These are phyloP conservation scores for Tritrichomonas foetus DNA, from an alignment of 208 protist species.

Conservation along the genomic window DNA sequence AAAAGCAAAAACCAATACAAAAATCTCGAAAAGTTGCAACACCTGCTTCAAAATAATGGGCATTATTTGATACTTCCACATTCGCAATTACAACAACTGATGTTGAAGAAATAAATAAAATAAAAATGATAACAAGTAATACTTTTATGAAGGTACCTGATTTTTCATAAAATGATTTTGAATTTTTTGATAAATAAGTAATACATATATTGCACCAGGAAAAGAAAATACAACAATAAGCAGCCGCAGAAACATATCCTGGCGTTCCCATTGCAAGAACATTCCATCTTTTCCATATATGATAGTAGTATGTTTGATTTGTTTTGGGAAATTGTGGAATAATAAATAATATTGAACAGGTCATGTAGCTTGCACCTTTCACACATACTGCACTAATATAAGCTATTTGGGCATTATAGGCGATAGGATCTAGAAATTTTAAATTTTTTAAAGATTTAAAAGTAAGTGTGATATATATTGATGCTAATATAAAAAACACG, in stretches of 20 bases:
- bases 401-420: background rate
- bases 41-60: background rate
- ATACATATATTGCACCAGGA: background rate
- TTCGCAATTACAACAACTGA: background rate
- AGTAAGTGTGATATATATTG: no score
- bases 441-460: no score
- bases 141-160: no score
- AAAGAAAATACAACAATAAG: slow-evolving; percentile 32
- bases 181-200: background rate
- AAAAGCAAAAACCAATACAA: background rate
- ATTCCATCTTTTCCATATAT: background rate
- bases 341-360: no score
- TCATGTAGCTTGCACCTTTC: background rate
- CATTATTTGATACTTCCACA: background rate
- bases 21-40: slow-evolving; percentile 9
- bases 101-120: no score
- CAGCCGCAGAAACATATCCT: background rate
- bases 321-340: background rate
- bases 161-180: background rate
- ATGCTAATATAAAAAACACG: no score
- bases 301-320: background rate
- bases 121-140: background rate
- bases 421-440: no score
- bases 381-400: background rate
- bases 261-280: background rate